Evolutionary conservation across 2,329 filamentous ascomycete genomes (phyloP), one percentile per base, ranked within the genome.

Genomic region (Curvularia sp.): DNA sequence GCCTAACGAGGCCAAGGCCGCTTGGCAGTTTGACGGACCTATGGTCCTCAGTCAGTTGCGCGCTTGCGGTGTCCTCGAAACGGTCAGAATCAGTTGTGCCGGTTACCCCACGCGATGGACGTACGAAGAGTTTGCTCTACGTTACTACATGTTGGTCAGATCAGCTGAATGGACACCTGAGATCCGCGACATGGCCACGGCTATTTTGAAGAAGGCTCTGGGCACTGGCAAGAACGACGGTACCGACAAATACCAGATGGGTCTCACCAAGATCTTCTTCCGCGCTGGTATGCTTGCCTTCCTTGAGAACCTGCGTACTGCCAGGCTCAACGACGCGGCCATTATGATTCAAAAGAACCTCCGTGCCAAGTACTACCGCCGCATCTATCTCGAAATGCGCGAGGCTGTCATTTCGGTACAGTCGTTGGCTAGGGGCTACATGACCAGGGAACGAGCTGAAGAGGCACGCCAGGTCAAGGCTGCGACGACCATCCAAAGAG

Each of bases 321-420:
- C 85, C 65, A 89, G 93, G 58, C 84, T 99, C 74, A 98, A 96
- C 75, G 91, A 93, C 66, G 96, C 93, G 67, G 95, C 95, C 12
- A 91, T 96, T 69, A 91, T 99, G 88, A 99, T 99, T 55, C 95
- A 99, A 79, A 99, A 99, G 88, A 99, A 99, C 74, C 81, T 99
- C 55, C 90, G 89, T 64, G 93, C 92, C 76, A 97, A 96, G 79
- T 98, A 96, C 80, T 97, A 97, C 80, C 89, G 95, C 57, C 90
- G 90, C 69, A 91, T 90, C 71, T 99, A 96, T 76, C 84, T 99
- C 42, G 91, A 95, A 65, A 92, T 93, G 53, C 88, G 94, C 49
- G 86, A 90, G 57, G 88, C 93, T 19, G 89, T 99, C 64, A 83
- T 97, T 62, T 82, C 84, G 43, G 89, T 93, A 63, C 95, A 99